Evolutionary conservation across 768 basidiomycete species (phyloP).

Genomic region (Kwoniella sp.): DNA sequence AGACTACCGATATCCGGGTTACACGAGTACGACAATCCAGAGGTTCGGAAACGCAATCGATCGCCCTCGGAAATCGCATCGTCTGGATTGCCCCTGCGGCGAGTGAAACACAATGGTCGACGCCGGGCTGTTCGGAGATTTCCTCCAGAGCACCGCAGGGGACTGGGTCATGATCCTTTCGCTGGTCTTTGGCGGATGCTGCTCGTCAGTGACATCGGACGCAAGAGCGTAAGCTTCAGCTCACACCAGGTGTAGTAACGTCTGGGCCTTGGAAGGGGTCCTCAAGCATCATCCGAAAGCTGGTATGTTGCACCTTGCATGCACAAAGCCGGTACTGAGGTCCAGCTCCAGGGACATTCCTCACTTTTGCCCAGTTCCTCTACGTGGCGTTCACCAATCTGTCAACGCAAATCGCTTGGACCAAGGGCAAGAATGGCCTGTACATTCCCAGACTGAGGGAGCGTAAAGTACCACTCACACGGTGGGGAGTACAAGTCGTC

Average conservation of each 20-base stretch:
- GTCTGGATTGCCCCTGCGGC: too few relatives aligned
- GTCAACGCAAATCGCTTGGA: conserved; percentile 59
- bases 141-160: conserved; percentile 20
- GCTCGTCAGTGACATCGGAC: conserved; percentile 54
- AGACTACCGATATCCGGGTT: neutral
- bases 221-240: too few relatives aligned
- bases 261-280: conserved; percentile 71
- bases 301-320: conserved; percentile 53
- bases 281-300: conserved; percentile 65
- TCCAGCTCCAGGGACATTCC: conserved; percentile 60
- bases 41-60: too few relatives aligned
- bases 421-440: conserved; percentile 1
- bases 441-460: conserved; percentile 51
- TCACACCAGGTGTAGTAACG: too few relatives aligned
- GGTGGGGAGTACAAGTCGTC: conserved; percentile 69
- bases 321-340: neutral
- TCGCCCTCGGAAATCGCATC: too few relatives aligned
- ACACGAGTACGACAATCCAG: too few relatives aligned
- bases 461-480: conserved; percentile 62
- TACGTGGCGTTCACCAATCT: conserved; percentile 69
- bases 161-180: conserved; percentile 63
- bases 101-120: conserved; percentile 11
- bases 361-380: conserved; percentile 78
- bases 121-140: conserved; percentile 4
- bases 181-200: conserved; percentile 77